Percentiles rank a stretch among this genome's conserved stretches.
phyloP scores from a whole-genome alignment of 805 yeast species.

The Clavispora santaluciae region DNA sequence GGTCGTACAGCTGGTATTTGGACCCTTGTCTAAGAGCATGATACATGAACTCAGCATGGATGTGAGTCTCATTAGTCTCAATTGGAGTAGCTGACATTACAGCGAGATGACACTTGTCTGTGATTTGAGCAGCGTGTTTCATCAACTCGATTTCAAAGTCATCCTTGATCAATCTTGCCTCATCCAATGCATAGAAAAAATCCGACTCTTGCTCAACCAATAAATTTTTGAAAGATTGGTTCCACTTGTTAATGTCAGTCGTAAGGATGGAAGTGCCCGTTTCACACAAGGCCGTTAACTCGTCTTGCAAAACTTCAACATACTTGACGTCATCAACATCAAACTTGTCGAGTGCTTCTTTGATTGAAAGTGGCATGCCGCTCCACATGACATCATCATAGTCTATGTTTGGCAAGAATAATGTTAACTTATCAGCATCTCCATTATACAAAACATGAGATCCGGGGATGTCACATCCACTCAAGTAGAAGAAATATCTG shows the following conservation, averaged over 20 bases:
- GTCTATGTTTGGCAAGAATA: slow-evolving; percentile 81
- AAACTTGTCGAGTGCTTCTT: slow-evolving; percentile 58
- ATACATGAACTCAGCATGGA: slow-evolving; percentile 92
- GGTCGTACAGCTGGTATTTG: slow-evolving; percentile 84
- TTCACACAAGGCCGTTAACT: slow-evolving; percentile 25
- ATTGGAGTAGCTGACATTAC: slow-evolving; percentile 92
- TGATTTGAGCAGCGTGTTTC: slow-evolving; percentile 76
- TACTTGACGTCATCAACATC: slow-evolving; percentile 83
- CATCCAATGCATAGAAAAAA: slow-evolving; percentile 73
- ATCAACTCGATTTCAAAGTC: slow-evolving; percentile 70
- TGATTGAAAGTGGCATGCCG: slow-evolving; percentile 70
- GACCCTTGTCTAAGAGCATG: slow-evolving; percentile 94
- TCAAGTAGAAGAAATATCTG: slow-evolving; percentile 80
- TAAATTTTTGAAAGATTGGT: slow-evolving; percentile 27
- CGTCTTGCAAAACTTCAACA: slow-evolving; percentile 42
- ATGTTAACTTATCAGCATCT: slow-evolving; percentile 49
- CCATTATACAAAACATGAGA: slow-evolving; percentile 60
- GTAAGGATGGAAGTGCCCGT: slow-evolving; percentile 37
- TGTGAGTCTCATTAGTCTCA: slow-evolving; percentile 81
- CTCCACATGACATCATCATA: slow-evolving; percentile 95
- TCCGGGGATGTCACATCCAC: slow-evolving; percentile 82
- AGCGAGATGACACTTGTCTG: slow-evolving; percentile 84
- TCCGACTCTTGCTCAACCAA: slow-evolving; percentile 43
- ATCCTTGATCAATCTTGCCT: slow-evolving; percentile 81
- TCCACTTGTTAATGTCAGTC: slow-evolving; percentile 50